phyloP scores from a whole-genome alignment of 176 grass and related monocot genomes.

The Poa pratensis region DNA sequence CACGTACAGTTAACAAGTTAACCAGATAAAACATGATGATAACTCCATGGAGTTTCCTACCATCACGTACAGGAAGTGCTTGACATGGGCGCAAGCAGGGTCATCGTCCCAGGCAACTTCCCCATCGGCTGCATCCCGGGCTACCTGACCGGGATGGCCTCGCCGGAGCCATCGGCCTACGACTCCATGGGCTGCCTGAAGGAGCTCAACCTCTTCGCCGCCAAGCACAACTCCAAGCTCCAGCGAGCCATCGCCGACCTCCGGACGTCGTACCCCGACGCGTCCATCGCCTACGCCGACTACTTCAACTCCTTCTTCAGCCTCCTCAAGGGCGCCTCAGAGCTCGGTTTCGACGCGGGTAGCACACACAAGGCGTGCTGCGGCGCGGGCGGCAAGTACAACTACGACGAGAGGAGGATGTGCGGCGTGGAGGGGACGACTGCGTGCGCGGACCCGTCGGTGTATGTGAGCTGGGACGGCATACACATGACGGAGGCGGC shows the following conservation, averaged over 20 bases:
- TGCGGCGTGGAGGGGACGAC: conserved; percentile 57
- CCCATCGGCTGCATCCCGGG: conserved; percentile 84
- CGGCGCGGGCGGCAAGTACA: conserved; percentile 67
- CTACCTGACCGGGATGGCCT: conserved; percentile 65
- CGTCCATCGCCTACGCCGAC: conserved; percentile 76
- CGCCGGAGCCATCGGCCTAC: conserved; percentile 47
- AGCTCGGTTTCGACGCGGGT: conserved; percentile 61
- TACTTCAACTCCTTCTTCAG: conserved; percentile 77
- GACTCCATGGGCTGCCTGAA: conserved; percentile 66
- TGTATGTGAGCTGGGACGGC: conserved; percentile 86
- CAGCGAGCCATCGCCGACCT: conserved; percentile 52
- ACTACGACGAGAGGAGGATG: conserved; percentile 63
- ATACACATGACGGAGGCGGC: conserved; percentile 92
- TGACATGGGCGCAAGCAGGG: conserved; percentile 60
- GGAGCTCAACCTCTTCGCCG: conserved; percentile 68
- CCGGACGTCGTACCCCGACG: conserved; percentile 39
- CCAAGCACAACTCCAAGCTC: conserved; percentile 68
- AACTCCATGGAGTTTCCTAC: not conserved
- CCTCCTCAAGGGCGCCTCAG: conserved; percentile 54
- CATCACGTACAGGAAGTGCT: conserved; percentile 59
- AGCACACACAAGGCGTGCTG: conserved; percentile 71
- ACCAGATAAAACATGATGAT: not conserved
- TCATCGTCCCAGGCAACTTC: conserved; percentile 87
- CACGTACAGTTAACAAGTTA: not conserved
- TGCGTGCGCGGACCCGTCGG: conserved; percentile 59